These are phyloP conservation scores for Rhinocladiella mackenziei DNA, from an alignment of 2,329 filamentous ascomycete species.

Conservation along the genomic window DNA sequence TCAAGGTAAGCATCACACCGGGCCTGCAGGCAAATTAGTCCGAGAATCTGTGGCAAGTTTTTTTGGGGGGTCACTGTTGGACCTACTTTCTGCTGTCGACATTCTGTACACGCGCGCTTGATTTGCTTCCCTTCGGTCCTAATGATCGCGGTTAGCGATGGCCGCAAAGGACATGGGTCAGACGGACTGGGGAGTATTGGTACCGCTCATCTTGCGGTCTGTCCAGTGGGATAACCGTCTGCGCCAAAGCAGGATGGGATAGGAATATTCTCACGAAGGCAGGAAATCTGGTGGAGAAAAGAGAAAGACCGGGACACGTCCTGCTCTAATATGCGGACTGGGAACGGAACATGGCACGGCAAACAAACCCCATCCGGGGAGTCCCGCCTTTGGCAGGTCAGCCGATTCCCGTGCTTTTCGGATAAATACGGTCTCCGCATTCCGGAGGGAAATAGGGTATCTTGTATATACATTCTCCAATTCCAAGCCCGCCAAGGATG, in stretches of 20 bases:
- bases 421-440: not conserved
- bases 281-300: not conserved
- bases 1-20: conserved; percentile 39
- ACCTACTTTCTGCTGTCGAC: conserved; percentile 40
- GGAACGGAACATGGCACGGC: not conserved
- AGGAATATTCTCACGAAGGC: not conserved
- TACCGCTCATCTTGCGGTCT: conserved; percentile 15
- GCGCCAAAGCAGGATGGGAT: no score
- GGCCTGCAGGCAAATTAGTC: conserved; percentile 27
- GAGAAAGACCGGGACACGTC: not conserved
- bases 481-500: no score
- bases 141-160: not conserved
- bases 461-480: no score
- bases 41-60: not conserved
- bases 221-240: no score
- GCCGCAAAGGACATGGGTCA: not conserved
- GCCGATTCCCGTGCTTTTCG: not conserved
- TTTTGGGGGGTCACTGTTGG: not conserved
- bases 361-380: not conserved
- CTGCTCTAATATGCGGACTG: no score
- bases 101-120: conserved; percentile 44
- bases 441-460: no score
- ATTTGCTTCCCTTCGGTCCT: conserved; percentile 25
- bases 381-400: not conserved
- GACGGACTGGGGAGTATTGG: conserved; percentile 14